phyloP scores from a whole-genome alignment of 495 filamentous ascomycete species.

The Amphirosellinia nigrospora region DNA sequence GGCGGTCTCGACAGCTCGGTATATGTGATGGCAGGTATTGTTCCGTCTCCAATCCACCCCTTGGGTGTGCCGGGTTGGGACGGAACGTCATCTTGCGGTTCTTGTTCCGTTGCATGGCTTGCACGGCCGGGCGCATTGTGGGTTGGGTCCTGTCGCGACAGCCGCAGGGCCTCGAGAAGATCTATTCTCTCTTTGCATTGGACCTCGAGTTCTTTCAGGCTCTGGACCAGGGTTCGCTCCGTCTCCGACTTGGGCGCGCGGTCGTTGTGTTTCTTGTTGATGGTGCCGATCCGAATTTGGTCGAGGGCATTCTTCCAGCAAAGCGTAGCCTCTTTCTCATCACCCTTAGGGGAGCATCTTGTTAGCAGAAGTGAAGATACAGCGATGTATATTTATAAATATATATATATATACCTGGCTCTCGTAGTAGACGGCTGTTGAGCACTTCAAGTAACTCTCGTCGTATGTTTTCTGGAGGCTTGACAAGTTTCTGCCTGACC shows the following conservation, averaged over 20 bases:
- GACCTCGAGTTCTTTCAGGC: constrained; percentile 79
- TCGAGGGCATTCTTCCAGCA: constrained; percentile 92
- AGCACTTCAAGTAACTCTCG: constrained; percentile 91
- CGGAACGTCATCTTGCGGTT: constrained; percentile 27
- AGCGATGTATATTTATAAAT: not conserved
- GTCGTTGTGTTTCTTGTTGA: constrained; percentile 67
- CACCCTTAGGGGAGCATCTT: constrained; percentile 64
- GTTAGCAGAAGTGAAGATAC: constrained; percentile 9
- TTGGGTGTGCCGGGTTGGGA: constrained; percentile 37
- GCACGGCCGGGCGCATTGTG: constrained; percentile 27
- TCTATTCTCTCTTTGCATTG: constrained; percentile 96
- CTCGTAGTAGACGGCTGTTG: constrained; percentile 94
- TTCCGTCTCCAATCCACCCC: constrained; percentile 79
- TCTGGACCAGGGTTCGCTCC: constrained; percentile 81
- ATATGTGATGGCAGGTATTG: constrained; percentile 79
- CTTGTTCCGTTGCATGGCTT: constrained; percentile 35
- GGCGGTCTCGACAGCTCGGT: constrained; percentile 74
- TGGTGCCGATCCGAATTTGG: constrained; percentile 87
- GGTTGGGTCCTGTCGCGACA: constrained; percentile 70
- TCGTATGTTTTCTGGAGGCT: constrained; percentile 97
- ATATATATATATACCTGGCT: constrained; percentile 67
- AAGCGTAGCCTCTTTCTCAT: constrained; percentile 88
- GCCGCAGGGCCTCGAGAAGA: constrained; percentile 78
- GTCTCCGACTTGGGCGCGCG: constrained; percentile 82
- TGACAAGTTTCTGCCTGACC: constrained; percentile 79